Conservation (phyloP, 306 rosid species). For the Myrica gale region DNA sequence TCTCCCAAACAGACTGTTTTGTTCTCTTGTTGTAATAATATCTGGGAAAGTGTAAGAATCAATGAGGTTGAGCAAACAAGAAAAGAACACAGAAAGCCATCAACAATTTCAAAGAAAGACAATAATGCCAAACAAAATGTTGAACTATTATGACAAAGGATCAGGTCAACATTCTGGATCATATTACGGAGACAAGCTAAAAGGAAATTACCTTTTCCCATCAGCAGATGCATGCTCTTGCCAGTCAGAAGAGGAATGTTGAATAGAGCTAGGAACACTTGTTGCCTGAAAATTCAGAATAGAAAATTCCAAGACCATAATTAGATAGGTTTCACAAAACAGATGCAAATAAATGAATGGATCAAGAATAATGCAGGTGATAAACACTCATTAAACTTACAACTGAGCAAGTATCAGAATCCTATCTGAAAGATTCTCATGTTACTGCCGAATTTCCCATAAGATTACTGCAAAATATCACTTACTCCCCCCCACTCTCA, state of each 20-base stretch:
- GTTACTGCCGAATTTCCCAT: neutral
- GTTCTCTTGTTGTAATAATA: conserved; percentile 93
- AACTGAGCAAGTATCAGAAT: neutral
- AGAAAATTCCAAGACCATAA: conserved; percentile 25
- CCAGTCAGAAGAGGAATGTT: conserved; percentile 82
- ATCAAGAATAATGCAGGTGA: conserved; percentile 1
- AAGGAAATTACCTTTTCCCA: conserved; percentile 76
- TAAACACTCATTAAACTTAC: too few species aligned
- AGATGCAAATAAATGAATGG: conserved; percentile 16
- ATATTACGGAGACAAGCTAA: neutral
- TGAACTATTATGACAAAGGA: conserved; percentile 14
- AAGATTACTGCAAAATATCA: neutral
- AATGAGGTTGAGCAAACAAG: neutral
- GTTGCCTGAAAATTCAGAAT: conserved; percentile 43
- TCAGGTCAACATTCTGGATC: neutral
- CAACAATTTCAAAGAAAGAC: neutral
- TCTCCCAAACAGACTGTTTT: conserved; percentile 95
- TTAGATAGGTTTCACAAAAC: conserved; percentile 26
- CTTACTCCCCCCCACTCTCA: neutral
- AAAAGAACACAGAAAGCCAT: conserved; percentile 17
- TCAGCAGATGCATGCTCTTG: conserved; percentile 89
- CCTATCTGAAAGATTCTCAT: neutral
- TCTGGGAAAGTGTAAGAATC: conserved; percentile 37
- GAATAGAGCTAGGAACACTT: conserved; percentile 42
- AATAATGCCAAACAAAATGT: neutral